Base-by-base conservation (phyloP, 805 yeast species). In the Myxozyma vanderwaltii region DNA sequence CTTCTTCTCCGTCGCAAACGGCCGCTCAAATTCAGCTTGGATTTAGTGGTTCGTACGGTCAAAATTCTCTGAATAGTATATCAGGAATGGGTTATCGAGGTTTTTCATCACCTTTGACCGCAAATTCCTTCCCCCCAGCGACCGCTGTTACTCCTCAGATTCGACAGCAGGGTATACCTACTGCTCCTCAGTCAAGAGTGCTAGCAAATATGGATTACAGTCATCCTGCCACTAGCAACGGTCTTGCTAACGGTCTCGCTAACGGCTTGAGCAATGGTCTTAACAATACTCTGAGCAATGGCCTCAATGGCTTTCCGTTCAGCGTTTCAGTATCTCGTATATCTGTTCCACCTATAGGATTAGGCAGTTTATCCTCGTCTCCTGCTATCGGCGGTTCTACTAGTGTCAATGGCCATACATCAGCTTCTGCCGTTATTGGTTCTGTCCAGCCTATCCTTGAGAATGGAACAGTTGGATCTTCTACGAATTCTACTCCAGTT, bases 21-120 rank as follows among this genome's bases (percentile, higher is more conserved):
- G 33, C 26, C 23, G 35, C 43, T 5, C 52, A 48, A 23, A 26
- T 39, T 15, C 52, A 48, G 24, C 31, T 48, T 12, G 43, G 44
- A 5, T 48, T 48, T 36, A 40, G 52, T 21, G 36, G 7, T 36
- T 21, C 52, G 26, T 48, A 48, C 15, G 43, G 52, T 8, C 43
- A 38, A 48, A 38, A 15, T 24, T 21, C 23, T 21, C n/a, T 23
- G 52, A 29, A 7, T 31, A 48, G n/a, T 12, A 23, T 48, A 12
- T 23, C 52, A 4, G 43, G 52, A 7, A 48, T 50, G 24, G 39
- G 33, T 24, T 56, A 56, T 35, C 40, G 60, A 4, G 56, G 56
- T 2, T 56, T 56, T 45, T 31, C 56, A 13, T 56, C 60, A 24
- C 60, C 60, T 2, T 27, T 56, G 51, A 51, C 35, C 19, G 52